Evolutionary conservation across 345 rosid species (phyloP), one percentile per base, ranked within the genome.

Genomic region (Aegle marmelos): DNA sequence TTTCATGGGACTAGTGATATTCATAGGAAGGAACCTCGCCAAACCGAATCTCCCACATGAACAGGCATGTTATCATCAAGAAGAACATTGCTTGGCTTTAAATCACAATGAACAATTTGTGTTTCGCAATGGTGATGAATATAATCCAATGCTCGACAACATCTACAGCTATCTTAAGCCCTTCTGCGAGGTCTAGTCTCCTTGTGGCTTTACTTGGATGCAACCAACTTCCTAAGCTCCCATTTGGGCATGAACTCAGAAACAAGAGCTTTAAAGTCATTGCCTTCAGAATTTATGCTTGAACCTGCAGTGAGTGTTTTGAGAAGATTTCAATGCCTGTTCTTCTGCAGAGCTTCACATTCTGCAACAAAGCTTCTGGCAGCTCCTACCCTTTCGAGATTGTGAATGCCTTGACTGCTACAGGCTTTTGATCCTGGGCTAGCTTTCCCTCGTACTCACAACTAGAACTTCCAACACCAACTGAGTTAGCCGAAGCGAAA

Each of bases 51-150:
- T 34, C 85, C 62, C 7, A 82, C 79, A 53, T 74, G 78, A 13
- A 79, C 81, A 73, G 73, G 68, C 83, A 82, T 79, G 22, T 79
- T 74, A 6, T 72, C 76, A 17, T 82, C 78, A 1, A 79, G 81
- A 21, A 79, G 85, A 27, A 85, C 76, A 39, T 82, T 82, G 64
- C 73, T 59, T 25, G 80, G 85, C 68, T 82, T 85, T 48, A 79
- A 22, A 71, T 82, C 85, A 6, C 82, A 33, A 39, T 85, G 83
- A 56, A 79, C 76, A 1, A 82, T 66, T 2, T 78, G 64, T 4
- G 45, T 54, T 31, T 54, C 34, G 24, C 73, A 79, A 10, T 25
- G 67, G 53, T 50, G 68, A 67, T 84, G 85, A 39, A 82, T 83
- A 70, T 82, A 82, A 22, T 73, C 81, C 25, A 84, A 66, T 1